Base-by-base conservation (phyloP, 2,329 filamentous ascomycete genomes). In the Stagonosporopsis vannaccii region DNA sequence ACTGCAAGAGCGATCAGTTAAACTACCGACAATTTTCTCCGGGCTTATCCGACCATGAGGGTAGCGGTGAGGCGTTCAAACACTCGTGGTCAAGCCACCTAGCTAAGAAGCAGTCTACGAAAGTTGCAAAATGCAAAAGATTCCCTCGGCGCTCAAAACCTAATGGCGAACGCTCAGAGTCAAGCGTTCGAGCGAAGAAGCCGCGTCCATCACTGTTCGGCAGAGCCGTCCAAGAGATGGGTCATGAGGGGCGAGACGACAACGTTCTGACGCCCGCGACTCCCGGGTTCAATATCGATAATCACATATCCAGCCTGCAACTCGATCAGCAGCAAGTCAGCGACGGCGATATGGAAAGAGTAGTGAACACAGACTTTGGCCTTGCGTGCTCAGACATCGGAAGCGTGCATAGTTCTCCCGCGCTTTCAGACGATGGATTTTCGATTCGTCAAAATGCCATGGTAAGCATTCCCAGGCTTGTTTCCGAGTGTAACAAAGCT, bases 151-250 rank as follows among this genome's bases (percentile, higher is more conserved):
- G 58, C 11, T 58, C 40, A 8, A 33, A 41, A 1, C 47, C 55
- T 2, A 50, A 48, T 3, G 48, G 43, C 9, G 25, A 12, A 11
- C 51, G 53, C 2, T 35, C 53, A n/a, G 61, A 54, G 7, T 12
- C 39, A 1, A 60, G 25, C 12, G 36, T 35, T 1, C 51, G 25
- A 23, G 19, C 33, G 4, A 70, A 68, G 41, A 65, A 46, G 37
- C 50, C 56, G 4, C 53, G 61, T 3, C 42, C 42, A 23, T 68
- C 63, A 1, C n/a, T 69, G 13, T 69, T 68, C 35, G 61, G 62
- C 7, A 51, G 50, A 8, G 32, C 28, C 9, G 4, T 17, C 1
- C 37, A 58, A 36, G 32, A 45, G 0, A 17, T 41, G 6, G 44
- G 45, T 7, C 39, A 55, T 12, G 23, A 51, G 20, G 19, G n/a